Base-by-base conservation (phyloP, 495 filamentous ascomycete genomes). In the Elaphomyces granulatus region DNA sequence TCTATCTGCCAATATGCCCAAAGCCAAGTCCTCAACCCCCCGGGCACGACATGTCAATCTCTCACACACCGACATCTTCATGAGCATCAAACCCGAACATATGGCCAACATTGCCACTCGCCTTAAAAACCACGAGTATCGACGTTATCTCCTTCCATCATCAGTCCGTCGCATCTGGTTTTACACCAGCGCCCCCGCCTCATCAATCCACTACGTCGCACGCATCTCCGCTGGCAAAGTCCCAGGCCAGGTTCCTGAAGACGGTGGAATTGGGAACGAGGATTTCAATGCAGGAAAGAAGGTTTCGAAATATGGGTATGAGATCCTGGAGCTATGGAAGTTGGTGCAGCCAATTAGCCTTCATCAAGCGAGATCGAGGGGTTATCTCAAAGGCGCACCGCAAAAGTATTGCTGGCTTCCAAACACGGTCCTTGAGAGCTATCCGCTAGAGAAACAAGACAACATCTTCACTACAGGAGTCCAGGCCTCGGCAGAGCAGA, bases 211-310 rank as follows among this genome's bases (percentile, higher is more conserved):
- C 32, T 44, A 57, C 15, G 43, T 52, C 9, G 48, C 44, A 4
- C 34, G 37, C 18, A 47, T 57, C 7, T 47, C 52, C 0, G 42
- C n/a, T 6, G 45, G 40, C 1, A 52, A 43, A 33, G 37, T 38
- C 8, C 57, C 56, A 2, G 60, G 60, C 14, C 17, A 49, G 15
- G 58, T 60, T 2, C 54, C 58, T 3, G 56, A 59, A 15, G 49
- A 55, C 20, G 48, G 47, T 19, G 55, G 58, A 4, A 50, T 63
- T 20, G 56, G 60, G 37, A 63, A 65, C 42, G 51, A 47, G 4
- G 61, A 65, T 17, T 65, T 59, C 49, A 65, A 63, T 31, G 53
- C 56, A 20, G 56, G 55, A 2, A 41, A 34, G 26, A 63, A 60
- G 38, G 15, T 45, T 17, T 58, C 52, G 32, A 54, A 56, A 34